A percentile compares a stretch with the other conserved stretches of the same genome.
Evolutionary conservation across 169 alveolate species (phyloP).

Genomic region (Plasmodium coatneyi): DNA sequence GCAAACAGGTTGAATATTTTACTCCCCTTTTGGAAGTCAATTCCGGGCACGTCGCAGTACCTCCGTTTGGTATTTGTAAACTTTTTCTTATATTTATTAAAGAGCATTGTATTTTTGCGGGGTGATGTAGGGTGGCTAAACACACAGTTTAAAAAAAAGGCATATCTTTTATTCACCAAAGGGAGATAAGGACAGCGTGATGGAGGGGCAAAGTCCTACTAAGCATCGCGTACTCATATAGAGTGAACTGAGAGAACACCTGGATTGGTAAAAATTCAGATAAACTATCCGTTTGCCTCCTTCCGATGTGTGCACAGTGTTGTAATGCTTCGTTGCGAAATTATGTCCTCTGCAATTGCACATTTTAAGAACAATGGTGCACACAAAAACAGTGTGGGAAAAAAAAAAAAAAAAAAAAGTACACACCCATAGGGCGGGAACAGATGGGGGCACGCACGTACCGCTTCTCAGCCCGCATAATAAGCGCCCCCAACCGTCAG

Average conservation of each 20-base stretch:
- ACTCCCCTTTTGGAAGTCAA: background rate
- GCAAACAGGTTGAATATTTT: background rate
- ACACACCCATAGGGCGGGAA: background rate
- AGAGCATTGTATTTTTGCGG: slow-evolving; percentile 1
- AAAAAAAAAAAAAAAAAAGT: background rate
- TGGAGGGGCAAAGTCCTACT: background rate
- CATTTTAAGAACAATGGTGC: background rate
- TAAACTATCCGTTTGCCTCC: background rate
- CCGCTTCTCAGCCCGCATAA: background rate
- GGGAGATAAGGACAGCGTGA: background rate
- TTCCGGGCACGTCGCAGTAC: slow-evolving; percentile 25
- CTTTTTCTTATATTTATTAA: slow-evolving; percentile 35
- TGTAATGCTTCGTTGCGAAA: background rate
- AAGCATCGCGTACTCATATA: background rate
- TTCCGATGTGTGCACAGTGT: background rate
- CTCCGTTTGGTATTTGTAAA: slow-evolving; percentile 64
- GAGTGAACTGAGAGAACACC: background rate
- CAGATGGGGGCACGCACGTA: background rate
- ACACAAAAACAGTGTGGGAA: background rate
- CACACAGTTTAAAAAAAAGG: background rate
- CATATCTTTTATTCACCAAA: background rate
- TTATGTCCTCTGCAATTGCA: background rate
- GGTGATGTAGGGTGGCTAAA: background rate
- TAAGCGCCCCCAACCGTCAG: background rate
- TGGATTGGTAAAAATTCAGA: background rate